Percentiles rank a stretch among this genome's conserved stretches.
Conservation (phyloP, 495 filamentous ascomycete species). For the Neurospora cerealis region DNA sequence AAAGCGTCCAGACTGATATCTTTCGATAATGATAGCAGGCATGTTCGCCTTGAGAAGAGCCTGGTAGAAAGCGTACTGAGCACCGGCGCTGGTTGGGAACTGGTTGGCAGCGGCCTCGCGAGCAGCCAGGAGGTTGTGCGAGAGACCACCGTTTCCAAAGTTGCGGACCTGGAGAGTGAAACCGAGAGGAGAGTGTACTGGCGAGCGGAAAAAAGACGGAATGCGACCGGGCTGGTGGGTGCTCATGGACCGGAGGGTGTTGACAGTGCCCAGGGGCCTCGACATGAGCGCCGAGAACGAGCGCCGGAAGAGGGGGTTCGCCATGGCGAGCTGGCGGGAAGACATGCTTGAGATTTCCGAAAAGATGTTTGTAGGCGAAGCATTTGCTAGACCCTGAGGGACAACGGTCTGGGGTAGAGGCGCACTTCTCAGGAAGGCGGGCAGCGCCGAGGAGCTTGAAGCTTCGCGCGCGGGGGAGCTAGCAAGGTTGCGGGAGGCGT, state of each 20-base stretch:
- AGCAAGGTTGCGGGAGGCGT: slow-evolving; percentile 3
- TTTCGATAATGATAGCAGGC: slow-evolving; percentile 81
- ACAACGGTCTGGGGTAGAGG: slow-evolving; percentile 10
- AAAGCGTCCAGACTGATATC: slow-evolving; percentile 74
- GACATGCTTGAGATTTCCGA: slow-evolving; percentile 21
- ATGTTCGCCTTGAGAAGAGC: slow-evolving; percentile 84
- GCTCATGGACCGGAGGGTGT: slow-evolving; percentile 19
- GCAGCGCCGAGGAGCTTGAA: slow-evolving; percentile 13
- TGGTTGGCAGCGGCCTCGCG: slow-evolving; percentile 82
- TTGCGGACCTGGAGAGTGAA: slow-evolving; percentile 17
- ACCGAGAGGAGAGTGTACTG: slow-evolving; percentile 2
- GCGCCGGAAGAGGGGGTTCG: slow-evolving; percentile 26
- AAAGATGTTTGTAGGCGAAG: slow-evolving; percentile 16
- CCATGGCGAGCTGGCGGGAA: slow-evolving; percentile 20
- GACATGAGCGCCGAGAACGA: slow-evolving; percentile 15
- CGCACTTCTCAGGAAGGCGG: slow-evolving; percentile 30
- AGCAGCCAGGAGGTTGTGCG: slow-evolving; percentile 39
- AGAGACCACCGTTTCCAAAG: slow-evolving; percentile 32
- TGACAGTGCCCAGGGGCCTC: slow-evolving; percentile 11
- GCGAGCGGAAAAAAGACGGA: slow-evolving; percentile 8
- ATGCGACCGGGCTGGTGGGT: slow-evolving; percentile 15
- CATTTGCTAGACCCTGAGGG: slow-evolving; percentile 8
- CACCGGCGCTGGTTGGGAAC: slow-evolving; percentile 72
- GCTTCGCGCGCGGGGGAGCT: neutral
- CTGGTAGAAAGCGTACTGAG: slow-evolving; percentile 89